Evolutionary conservation across 768 basidiomycete genomes (phyloP).

Genomic region (Termitomyces eurrhizus): DNA sequence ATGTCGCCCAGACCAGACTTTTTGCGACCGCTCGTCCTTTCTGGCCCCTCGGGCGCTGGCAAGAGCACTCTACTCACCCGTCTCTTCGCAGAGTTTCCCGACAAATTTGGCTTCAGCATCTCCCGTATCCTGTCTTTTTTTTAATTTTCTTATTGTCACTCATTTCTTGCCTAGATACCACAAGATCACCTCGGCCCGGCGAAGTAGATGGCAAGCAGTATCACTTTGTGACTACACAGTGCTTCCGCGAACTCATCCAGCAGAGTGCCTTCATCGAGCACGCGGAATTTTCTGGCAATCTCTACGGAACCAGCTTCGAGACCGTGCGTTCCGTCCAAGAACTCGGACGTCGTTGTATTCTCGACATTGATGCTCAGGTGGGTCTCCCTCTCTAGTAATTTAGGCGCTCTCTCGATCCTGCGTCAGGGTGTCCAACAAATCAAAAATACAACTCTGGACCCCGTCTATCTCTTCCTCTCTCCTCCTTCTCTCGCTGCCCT

Average conservation of each 20-base stretch:
- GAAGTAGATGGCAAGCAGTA: conserved; percentile 84
- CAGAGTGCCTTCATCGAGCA: conserved; percentile 87
- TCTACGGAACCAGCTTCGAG: conserved; percentile 87
- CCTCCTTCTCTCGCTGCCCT: conserved; percentile 79
- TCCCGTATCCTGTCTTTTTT: conserved; percentile 54
- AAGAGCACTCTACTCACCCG: conserved; percentile 87
- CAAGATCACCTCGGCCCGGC: conserved; percentile 76
- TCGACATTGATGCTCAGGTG: conserved; percentile 97
- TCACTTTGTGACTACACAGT: conserved; percentile 72
- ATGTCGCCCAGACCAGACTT: conserved; percentile 33
- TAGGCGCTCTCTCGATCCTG: conserved; percentile 14
- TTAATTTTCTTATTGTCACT: conserved; percentile 10
- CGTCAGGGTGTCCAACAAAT: conserved; percentile 87
- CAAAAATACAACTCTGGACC: conserved; percentile 75
- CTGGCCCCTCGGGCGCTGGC: conserved; percentile 90
- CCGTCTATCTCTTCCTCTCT: conserved; percentile 89
- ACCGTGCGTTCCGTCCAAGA: conserved; percentile 67
- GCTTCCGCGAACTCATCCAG: conserved; percentile 65
- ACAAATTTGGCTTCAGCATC: conserved; percentile 89
- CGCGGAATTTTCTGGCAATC: conserved; percentile 89
- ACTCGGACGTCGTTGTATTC: conserved; percentile 77
- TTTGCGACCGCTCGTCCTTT: conserved; percentile 78
- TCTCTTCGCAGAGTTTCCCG: conserved; percentile 77
- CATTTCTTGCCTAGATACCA: conserved; percentile 66
- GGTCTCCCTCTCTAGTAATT: conserved; percentile 16